phyloP scores from a whole-genome alignment of 345 rosid genomes.

The Eucalyptus pumila region DNA sequence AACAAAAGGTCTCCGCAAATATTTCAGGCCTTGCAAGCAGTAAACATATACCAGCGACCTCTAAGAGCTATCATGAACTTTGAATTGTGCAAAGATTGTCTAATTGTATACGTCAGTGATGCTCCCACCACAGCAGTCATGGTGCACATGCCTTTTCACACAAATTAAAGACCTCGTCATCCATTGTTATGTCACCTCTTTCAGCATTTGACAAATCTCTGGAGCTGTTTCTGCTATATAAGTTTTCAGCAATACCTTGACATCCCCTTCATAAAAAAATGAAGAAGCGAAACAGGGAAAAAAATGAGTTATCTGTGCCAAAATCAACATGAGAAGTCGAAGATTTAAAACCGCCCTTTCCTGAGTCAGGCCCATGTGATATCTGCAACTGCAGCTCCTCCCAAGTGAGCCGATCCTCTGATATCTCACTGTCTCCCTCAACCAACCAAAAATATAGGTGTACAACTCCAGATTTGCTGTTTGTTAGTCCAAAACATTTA shows the following conservation, averaged over 20 bases:
- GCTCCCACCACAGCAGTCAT: no score
- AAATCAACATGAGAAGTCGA: not conserved
- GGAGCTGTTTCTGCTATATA: fast-evolving
- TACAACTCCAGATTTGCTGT: not conserved
- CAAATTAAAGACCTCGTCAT: no score
- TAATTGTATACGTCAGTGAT: no score
- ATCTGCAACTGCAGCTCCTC: constrained; percentile 90
- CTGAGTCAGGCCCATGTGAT: constrained; percentile 55
- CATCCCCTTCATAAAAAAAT: no score
- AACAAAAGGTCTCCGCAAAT: not conserved
- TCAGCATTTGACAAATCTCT: no score
- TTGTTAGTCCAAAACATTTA: not conserved
- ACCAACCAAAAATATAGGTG: not conserved
- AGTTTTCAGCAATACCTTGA: no score
- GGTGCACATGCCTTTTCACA: no score
- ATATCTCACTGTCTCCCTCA: constrained; percentile 67
- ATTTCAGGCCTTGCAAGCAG: not conserved
- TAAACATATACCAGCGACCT: not conserved
- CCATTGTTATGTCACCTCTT: no score
- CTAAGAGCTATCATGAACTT: not conserved
- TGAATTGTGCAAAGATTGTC: not conserved
- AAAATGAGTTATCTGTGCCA: constrained; percentile 46
- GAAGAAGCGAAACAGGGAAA: not conserved
- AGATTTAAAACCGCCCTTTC: constrained; percentile 29
- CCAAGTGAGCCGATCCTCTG: constrained; percentile 85